phyloP scores from a whole-genome alignment of 139 green algal species.

The Picochlorum sp. region DNA sequence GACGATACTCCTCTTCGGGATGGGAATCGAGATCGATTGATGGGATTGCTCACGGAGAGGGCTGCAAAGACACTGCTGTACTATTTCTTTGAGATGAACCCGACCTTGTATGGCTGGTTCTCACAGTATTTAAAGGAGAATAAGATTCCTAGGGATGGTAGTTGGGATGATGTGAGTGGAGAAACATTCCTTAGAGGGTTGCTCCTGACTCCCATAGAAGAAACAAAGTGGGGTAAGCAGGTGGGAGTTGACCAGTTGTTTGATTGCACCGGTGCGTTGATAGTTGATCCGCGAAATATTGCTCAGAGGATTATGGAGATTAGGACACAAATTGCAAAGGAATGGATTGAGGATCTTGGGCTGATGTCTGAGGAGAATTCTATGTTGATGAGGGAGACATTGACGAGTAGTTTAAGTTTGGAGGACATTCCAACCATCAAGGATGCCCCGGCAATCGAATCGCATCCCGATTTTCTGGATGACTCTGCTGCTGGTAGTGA shows the following conservation, averaged over 20 bases:
- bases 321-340: conserved; percentile 53
- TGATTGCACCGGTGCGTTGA: conserved; percentile 2
- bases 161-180: conserved; percentile 72
- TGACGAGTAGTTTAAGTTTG: conserved; percentile 16
- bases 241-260: conserved; percentile 4
- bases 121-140: conserved; percentile 41
- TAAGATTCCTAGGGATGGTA: conserved; percentile 57
- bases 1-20: conserved; percentile 69
- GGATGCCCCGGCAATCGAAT: not conserved
- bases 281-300: conserved; percentile 70
- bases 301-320: conserved; percentile 83
- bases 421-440: not conserved
- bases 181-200: conserved; percentile 72
- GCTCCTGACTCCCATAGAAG: conserved; percentile 53
- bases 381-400: conserved; percentile 43
- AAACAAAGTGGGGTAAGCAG: conserved; percentile 29
- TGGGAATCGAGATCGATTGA: conserved; percentile 68
- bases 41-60: conserved; percentile 71
- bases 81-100: conserved; percentile 56
- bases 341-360: conserved; percentile 72
- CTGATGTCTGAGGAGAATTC: conserved; percentile 46
- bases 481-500: conserved; percentile 16
- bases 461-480: not conserved
- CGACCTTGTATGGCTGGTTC: conserved; percentile 30
- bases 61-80: conserved; percentile 64